These are phyloP conservation scores for Bipolaris sorokiniana DNA, from an alignment of 2,329 filamentous ascomycete genomes.

Conservation along the genomic window DNA sequence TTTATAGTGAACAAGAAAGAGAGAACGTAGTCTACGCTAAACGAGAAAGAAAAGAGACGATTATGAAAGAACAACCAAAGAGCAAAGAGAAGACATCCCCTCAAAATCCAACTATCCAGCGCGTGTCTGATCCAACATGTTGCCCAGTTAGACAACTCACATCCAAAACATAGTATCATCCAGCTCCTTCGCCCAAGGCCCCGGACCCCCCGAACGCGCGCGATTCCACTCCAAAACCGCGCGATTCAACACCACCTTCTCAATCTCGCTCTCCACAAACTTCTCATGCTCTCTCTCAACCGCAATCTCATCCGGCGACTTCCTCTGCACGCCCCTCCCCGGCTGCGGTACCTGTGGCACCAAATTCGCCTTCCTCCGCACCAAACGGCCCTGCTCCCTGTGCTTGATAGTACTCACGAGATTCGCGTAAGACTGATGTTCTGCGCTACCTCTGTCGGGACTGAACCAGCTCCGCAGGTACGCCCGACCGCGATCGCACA, in stretches of 20 bases:
- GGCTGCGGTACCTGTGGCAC: neutral
- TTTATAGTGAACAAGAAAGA: no score
- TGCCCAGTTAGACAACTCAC: neutral
- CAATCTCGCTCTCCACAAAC: neutral
- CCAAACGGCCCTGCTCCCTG: neutral
- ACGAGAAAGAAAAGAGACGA: neutral
- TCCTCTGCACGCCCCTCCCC: neutral
- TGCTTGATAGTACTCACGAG: neutral
- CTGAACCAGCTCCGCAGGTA: neutral
- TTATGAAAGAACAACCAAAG: neutral
- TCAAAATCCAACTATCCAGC: neutral
- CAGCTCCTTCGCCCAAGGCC: conserved; percentile 11
- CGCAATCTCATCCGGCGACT: neutral
- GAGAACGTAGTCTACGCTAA: neutral
- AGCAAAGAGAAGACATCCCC: neutral
- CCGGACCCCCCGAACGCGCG: conserved; percentile 12
- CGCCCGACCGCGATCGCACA: conserved; percentile 46
- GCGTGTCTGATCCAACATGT: neutral
- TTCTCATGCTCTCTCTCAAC: neutral
- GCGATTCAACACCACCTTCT: neutral
- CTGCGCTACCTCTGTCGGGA: neutral
- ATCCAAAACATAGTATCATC: conserved; percentile 17
- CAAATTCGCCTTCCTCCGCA: neutral
- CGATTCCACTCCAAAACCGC: neutral
- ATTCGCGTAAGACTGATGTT: neutral